A percentile compares a stretch with the other conserved stretches of the same genome.
phyloP scores from a whole-genome alignment of 768 basidiomycete genomes.

The Nidularia pulvinata region DNA sequence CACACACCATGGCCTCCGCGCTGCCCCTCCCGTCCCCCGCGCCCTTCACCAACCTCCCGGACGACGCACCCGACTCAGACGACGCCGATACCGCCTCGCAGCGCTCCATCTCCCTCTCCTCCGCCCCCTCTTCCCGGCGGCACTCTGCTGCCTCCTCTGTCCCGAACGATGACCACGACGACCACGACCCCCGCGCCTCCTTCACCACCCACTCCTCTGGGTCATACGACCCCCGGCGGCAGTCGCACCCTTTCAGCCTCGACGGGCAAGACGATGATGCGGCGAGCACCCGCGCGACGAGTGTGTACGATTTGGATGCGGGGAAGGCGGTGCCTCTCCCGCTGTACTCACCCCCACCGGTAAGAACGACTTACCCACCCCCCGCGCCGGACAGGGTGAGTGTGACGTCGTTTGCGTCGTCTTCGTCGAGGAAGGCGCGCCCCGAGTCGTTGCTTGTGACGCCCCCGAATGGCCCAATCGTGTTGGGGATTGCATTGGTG shows the following conservation, averaged over 20 bases:
- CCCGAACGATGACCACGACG: background rate
- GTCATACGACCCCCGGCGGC: background rate
- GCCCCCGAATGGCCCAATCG: conserved; percentile 55
- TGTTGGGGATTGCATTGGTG: conserved; percentile 89
- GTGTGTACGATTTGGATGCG: conserved; percentile 42
- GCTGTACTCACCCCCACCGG: conserved; percentile 23
- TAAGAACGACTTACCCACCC: conserved; percentile 59
- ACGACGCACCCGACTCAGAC: conserved; percentile 35
- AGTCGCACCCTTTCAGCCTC: conserved; percentile 32
- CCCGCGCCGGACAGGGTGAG: conserved; percentile 48
- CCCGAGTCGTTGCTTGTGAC: conserved; percentile 80
- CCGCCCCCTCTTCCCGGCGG: conserved; percentile 55
- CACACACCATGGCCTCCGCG: conserved; percentile 16
- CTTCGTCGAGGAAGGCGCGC: conserved; percentile 67
- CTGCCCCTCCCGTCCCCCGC: conserved; percentile 29
- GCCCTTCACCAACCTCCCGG: conserved; percentile 20
- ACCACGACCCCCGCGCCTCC: background rate
- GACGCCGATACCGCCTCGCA: conserved; percentile 82
- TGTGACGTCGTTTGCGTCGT: conserved; percentile 63
- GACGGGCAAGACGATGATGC: conserved; percentile 9
- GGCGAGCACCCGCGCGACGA: conserved; percentile 9
- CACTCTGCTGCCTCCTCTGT: conserved; percentile 17
- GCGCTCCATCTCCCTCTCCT: conserved; percentile 74
- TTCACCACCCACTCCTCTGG: background rate
- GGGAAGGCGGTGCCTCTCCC: conserved; percentile 45